A percentile compares a stretch with the other conserved stretches of the same genome.
These are phyloP conservation scores for Pseudodiploospora longispora DNA, from an alignment of 2,329 filamentous ascomycete genomes.

Conservation along the genomic window DNA sequence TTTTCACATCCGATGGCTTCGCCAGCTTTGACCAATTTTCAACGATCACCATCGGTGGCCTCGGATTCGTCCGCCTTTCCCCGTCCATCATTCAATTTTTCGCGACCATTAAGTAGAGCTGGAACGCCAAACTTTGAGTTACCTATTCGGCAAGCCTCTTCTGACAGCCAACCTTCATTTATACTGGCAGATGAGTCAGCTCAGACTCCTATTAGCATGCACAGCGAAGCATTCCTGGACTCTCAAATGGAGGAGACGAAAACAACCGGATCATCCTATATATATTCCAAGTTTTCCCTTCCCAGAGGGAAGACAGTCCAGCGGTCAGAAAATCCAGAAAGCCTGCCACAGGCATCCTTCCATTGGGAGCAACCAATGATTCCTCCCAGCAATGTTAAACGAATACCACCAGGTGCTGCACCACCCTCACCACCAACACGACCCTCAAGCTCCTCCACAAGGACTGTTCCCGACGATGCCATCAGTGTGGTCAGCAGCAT, in stretches of 20 bases:
- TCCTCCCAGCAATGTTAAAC: constrained; percentile 33
- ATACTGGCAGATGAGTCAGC: constrained; percentile 55
- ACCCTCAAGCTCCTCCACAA: constrained; percentile 47
- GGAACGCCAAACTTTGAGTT: constrained; percentile 52
- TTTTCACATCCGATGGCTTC: constrained; percentile 40
- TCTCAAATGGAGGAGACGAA: constrained; percentile 36
- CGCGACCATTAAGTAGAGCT: constrained; percentile 73
- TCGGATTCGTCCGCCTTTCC: constrained; percentile 72
- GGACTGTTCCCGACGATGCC: constrained; percentile 29
- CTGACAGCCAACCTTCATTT: constrained; percentile 59
- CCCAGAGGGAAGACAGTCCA: constrained; percentile 76
- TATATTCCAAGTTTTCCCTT: constrained; percentile 76
- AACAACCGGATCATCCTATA: constrained; percentile 62
- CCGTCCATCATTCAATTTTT: constrained; percentile 85
- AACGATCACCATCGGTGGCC: constrained; percentile 74
- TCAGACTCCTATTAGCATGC: constrained; percentile 64
- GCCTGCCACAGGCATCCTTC: constrained; percentile 43
- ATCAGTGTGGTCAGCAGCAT: constrained; percentile 21
- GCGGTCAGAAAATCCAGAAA: constrained; percentile 54
- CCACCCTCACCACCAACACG: constrained; percentile 56
- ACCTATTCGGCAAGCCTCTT: constrained; percentile 55
- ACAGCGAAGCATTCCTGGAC: constrained; percentile 59
- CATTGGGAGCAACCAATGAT: constrained; percentile 53
- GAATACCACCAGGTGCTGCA: constrained; percentile 32
- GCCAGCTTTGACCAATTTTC: constrained; percentile 52